phyloP scores from a whole-genome alignment of 2,329 filamentous ascomycete species.

The Botrytis elliptica region DNA sequence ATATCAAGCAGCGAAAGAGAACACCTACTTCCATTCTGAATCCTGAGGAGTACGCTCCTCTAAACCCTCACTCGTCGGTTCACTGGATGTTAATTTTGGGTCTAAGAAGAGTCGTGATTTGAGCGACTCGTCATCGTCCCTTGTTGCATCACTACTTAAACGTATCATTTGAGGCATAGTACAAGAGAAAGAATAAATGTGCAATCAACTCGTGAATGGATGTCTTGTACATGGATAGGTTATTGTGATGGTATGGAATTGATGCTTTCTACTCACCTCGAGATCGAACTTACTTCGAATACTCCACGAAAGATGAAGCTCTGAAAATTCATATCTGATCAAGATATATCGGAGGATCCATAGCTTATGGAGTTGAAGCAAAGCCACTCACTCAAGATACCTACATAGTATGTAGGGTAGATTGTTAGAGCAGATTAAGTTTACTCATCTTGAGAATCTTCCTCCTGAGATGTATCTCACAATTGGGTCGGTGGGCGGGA shows the following conservation, averaged over 20 bases:
- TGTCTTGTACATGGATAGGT: not conserved
- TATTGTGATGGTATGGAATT: not conserved
- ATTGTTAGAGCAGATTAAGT: not conserved
- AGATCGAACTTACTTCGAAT: not conserved
- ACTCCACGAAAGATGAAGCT: not conserved
- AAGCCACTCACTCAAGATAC: not conserved
- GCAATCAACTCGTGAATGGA: not conserved
- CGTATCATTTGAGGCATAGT: not conserved
- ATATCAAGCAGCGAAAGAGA: too few relatives aligned
- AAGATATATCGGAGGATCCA: not conserved
- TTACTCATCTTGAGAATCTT: not conserved
- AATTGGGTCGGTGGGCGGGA: not conserved
- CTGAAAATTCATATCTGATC: not conserved
- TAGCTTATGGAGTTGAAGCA: not conserved
- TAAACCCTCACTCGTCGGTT: not conserved
- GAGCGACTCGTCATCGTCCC: not conserved
- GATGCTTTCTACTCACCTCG: not conserved
- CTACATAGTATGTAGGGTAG: not conserved
- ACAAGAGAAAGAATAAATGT: too few relatives aligned
- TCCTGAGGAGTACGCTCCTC: not conserved
- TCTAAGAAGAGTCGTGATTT: not conserved
- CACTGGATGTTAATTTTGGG: not conserved
- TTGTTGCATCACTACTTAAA: not conserved
- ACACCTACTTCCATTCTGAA: constrained; percentile 24
- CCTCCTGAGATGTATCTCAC: not conserved